phyloP scores from a whole-genome alignment of 2,329 filamentous ascomycete species.

The Plectosphaerella cucumerina region DNA sequence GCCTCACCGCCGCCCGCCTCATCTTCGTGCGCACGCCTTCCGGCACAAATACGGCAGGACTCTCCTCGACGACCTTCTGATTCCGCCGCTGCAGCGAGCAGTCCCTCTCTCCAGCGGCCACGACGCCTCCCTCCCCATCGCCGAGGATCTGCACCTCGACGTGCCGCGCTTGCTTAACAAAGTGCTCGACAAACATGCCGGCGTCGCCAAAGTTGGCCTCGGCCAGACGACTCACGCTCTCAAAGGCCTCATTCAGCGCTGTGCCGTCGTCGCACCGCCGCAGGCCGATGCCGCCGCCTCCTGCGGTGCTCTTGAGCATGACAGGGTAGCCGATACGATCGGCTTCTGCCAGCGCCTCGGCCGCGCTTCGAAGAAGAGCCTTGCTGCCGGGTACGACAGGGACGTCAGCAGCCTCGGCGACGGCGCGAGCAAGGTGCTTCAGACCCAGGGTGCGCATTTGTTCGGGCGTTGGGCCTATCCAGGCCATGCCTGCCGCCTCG shows the following conservation, averaged over 20 bases:
- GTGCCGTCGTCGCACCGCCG: slow-evolving; percentile 26
- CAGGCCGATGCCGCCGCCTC: slow-evolving; percentile 42
- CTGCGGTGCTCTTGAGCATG: slow-evolving; percentile 44
- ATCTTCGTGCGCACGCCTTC: slow-evolving; percentile 25
- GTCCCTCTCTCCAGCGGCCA: slow-evolving; percentile 40
- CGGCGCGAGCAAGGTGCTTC: slow-evolving; percentile 31
- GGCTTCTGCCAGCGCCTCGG: slow-evolving; percentile 21
- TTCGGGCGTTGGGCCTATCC: slow-evolving; percentile 53
- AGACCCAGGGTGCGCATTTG: slow-evolving; percentile 32
- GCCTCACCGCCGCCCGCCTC: slow-evolving; percentile 27
- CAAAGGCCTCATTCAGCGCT: slow-evolving; percentile 25
- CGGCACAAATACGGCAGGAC: slow-evolving; percentile 29
- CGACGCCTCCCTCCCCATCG: slow-evolving; percentile 34
- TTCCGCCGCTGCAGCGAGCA: slow-evolving; percentile 47
- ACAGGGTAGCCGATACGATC: slow-evolving; percentile 30
- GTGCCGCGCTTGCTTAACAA: slow-evolving; percentile 35
- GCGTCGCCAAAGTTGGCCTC: slow-evolving; percentile 36
- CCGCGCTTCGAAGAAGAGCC: slow-evolving; percentile 17
- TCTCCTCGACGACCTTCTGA: slow-evolving; percentile 49
- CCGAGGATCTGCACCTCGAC: slow-evolving; percentile 48
- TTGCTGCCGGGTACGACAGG: slow-evolving; percentile 29
- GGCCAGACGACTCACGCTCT: slow-evolving; percentile 31
- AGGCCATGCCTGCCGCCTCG: slow-evolving; percentile 49
- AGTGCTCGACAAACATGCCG: slow-evolving; percentile 37
- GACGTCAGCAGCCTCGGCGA: slow-evolving; percentile 24